Percentiles rank a stretch among this genome's conserved stretches.
Evolutionary conservation across 495 filamentous ascomycete species (phyloP).

Genomic region (Podospora anserina): DNA sequence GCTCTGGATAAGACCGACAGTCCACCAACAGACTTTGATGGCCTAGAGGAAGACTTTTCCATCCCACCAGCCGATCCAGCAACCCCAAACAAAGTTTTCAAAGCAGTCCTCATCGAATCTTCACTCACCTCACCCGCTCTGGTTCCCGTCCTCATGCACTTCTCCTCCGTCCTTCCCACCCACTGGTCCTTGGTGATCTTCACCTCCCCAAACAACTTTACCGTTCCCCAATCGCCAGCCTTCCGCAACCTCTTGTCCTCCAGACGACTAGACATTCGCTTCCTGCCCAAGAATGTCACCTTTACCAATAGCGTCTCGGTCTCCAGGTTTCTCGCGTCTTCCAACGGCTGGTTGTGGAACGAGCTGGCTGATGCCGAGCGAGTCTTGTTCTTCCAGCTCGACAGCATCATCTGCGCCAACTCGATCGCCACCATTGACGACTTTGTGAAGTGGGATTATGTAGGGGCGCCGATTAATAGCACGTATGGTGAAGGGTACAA

Average conservation of each 20-base stretch:
- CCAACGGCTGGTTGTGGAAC: slow-evolving; percentile 28
- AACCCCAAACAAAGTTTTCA: neutral
- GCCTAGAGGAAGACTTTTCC: neutral
- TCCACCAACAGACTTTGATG: neutral
- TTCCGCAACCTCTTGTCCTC: slow-evolving; percentile 12
- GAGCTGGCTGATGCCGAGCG: slow-evolving; percentile 24
- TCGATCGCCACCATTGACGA: slow-evolving; percentile 26
- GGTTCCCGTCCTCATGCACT: slow-evolving; percentile 30
- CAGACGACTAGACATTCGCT: slow-evolving; percentile 13
- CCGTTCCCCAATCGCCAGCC: slow-evolving; percentile 8
- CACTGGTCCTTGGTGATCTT: slow-evolving; percentile 34
- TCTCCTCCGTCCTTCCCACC: slow-evolving; percentile 30
- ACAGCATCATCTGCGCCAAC: slow-evolving; percentile 28
- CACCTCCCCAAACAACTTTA: slow-evolving; percentile 21
- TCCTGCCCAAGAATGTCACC: slow-evolving; percentile 5
- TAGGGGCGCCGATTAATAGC: slow-evolving; percentile 28
- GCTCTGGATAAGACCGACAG: neutral
- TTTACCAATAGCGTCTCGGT: slow-evolving; percentile 17
- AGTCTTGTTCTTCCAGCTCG: slow-evolving; percentile 33
- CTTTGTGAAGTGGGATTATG: slow-evolving; percentile 32
- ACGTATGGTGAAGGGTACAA: slow-evolving; percentile 28
- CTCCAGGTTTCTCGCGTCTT: slow-evolving; percentile 14
- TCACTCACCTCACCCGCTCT: slow-evolving; percentile 14
- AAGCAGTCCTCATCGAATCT: slow-evolving; percentile 13
- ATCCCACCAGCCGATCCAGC: neutral